Conservation (phyloP, 2,329 filamentous ascomycete species). For the Sporothrix humicola region DNA sequence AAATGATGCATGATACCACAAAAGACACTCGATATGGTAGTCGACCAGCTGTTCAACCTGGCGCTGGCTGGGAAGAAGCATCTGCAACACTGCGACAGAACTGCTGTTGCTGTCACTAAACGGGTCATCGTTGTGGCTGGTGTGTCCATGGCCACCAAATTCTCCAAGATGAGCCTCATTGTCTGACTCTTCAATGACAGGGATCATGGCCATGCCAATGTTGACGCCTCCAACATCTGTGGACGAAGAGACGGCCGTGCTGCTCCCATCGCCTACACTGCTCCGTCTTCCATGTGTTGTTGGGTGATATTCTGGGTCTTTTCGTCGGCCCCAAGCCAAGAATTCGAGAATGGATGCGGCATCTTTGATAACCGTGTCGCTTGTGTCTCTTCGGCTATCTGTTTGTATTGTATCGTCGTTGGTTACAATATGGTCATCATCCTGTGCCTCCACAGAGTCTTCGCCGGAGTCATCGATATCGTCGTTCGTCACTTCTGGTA, state of each 20-base stretch:
- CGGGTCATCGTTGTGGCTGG: neutral
- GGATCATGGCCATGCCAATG: neutral
- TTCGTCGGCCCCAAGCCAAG: slow-evolving; percentile 54
- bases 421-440: neutral
- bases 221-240: neutral
- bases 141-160: neutral
- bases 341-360: slow-evolving; percentile 56
- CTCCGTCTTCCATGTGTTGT: neutral
- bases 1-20: slow-evolving; percentile 42
- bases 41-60: slow-evolving; percentile 39
- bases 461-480: neutral
- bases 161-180: neutral
- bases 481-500: neutral
- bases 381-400: neutral
- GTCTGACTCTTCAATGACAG: neutral
- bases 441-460: neutral
- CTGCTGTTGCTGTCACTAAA: neutral
- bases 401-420: neutral
- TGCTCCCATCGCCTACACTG: neutral
- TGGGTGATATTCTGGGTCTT: slow-evolving; percentile 44
- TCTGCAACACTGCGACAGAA: slow-evolving; percentile 37
- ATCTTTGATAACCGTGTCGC: slow-evolving; percentile 46
- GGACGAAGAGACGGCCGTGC: slow-evolving; percentile 7
- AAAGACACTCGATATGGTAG: slow-evolving; percentile 39
- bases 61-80: slow-evolving; percentile 38